phyloP scores from a whole-genome alignment of 2,329 filamentous ascomycete genomes.

The Diaporthe sp. region DNA sequence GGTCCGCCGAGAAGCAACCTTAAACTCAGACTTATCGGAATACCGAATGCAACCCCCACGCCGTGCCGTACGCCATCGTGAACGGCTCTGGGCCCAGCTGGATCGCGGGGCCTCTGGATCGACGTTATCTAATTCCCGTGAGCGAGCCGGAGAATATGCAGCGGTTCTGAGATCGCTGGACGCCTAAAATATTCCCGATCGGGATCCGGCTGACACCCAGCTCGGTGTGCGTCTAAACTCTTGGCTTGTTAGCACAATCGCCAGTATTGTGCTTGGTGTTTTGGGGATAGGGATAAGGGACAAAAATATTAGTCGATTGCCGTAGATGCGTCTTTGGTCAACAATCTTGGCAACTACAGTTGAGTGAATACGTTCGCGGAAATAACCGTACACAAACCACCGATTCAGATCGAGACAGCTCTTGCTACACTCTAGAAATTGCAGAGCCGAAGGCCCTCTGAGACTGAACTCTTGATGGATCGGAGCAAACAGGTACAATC shows the following conservation, averaged over 20 bases:
- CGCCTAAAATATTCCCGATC: neutral
- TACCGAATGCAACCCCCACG: slow-evolving; percentile 19
- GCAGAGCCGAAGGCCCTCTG: too few relatives aligned
- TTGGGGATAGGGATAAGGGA: neutral
- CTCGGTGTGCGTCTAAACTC: neutral
- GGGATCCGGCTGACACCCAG: too few relatives aligned
- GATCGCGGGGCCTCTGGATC: slow-evolving; percentile 3
- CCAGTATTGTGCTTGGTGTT: neutral
- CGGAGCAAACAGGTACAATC: neutral
- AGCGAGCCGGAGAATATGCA: neutral
- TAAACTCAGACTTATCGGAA: slow-evolving; percentile 21
- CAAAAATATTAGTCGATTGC: too few relatives aligned
- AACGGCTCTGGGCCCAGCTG: neutral
- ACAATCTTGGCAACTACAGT: too few relatives aligned
- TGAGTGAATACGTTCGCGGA: too few relatives aligned
- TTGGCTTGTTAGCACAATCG: neutral
- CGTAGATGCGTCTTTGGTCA: too few relatives aligned
- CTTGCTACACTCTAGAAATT: too few relatives aligned
- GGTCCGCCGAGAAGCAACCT: slow-evolving; percentile 9
- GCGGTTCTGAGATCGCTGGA: neutral
- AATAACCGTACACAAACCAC: too few relatives aligned
- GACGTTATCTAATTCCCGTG: neutral
- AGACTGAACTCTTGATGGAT: too few relatives aligned
- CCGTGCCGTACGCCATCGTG: neutral
- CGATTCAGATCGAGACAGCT: too few relatives aligned